Conservation (phyloP, 139 green algal species). For the Chlorokybus atmophyticus region DNA sequence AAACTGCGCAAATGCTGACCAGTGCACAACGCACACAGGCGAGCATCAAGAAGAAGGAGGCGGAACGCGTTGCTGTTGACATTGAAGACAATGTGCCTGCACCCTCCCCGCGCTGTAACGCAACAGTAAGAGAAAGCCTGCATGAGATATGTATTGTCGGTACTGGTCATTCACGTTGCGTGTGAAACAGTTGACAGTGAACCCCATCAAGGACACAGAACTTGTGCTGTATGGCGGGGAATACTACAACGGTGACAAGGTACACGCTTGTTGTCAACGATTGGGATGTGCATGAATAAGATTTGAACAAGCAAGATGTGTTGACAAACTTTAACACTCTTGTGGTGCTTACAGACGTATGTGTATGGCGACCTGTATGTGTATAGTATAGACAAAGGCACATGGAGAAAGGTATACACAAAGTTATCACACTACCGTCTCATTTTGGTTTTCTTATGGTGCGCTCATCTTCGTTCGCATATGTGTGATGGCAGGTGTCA, state of each 20-base stretch:
- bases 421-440: not conserved
- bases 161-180: not conserved
- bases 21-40: too few relatives aligned
- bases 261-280: conserved; percentile 21
- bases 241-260: conserved; percentile 68
- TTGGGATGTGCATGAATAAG: too few relatives aligned
- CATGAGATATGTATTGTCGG: not conserved
- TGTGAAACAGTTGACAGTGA: conserved; percentile 4
- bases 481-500: conserved; percentile 39
- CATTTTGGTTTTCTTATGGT: too few relatives aligned
- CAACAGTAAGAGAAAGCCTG: conserved; percentile 33
- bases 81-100: conserved; percentile 48
- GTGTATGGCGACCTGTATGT: conserved; percentile 81
- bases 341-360: too few relatives aligned
- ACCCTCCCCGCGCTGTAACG: conserved; percentile 64
- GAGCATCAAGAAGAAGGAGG: conserved; percentile 53
- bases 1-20: too few relatives aligned
- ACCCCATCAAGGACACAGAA: conserved; percentile 28
- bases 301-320: too few relatives aligned
- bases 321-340: too few relatives aligned
- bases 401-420: conserved; percentile 30
- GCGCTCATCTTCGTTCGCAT: too few relatives aligned
- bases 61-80: conserved; percentile 27
- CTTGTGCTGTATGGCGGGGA: conserved; percentile 87
- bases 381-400: conserved; percentile 55